Base-by-base conservation (phyloP, 2,329 filamentous ascomycete species). In the Sporothrix curviconia region DNA sequence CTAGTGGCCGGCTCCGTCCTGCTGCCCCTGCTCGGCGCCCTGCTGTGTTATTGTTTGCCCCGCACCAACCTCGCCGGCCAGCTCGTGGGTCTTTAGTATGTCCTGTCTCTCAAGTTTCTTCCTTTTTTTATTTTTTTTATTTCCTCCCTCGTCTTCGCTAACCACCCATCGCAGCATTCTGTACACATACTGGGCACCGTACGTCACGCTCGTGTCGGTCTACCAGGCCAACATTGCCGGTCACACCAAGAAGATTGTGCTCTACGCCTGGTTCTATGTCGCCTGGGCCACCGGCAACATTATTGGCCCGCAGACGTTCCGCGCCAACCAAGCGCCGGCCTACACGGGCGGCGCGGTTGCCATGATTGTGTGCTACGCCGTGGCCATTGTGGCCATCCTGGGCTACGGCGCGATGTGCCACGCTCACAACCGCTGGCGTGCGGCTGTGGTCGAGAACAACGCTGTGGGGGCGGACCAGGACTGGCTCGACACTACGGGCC, bases 401-500 rank as follows among this genome's bases (percentile, higher is more conserved):
- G 32, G 15, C 15, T 61, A 61, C 17, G 59, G 59, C 2, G 44
- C 55, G 1, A n/a, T 61, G 15, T 61, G 59, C 17, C 43, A 40
- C 19, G 34, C 54, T 8, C 54, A 56, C 43, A 56, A 56, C 25
- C 54, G 54, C 37, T 43, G 54, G n/a, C 43, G 43, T 19, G 54
- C 43, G 12, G 43, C 54, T 7, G 28, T 39, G 1, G 34, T 24
- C 17, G n/a, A n/a, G n/a, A 28, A 14, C 12, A 43, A 17, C 8
- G 12, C 9, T 15, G 66, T 67, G 8, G 72, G 70, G 2, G 72
- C 34, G 2, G 47, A 59, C 34, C 19, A 77, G 58, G 70, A 71
- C 4, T 83, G 72, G 76, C 70, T 69, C 37, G 73, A 75, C 24
- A 67, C 80, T 70, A 84, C 81, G 7, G 82, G 84, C 59, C 74